A percentile compares a stretch with the other conserved stretches of the same genome.
Conservation (phyloP, 73 alveolate species). For the Paramecium sonneborni region DNA sequence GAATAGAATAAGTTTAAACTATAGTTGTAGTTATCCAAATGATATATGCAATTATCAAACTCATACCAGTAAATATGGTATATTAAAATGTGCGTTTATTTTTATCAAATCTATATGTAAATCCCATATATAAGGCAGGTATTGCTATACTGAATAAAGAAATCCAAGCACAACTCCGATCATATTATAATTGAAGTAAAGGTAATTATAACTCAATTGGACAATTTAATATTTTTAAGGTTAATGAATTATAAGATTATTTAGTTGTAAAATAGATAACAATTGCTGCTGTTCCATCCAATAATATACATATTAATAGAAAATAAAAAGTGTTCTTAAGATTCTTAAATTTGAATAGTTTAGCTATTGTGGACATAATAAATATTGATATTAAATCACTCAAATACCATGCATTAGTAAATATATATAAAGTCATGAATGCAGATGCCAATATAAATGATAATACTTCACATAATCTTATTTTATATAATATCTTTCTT, state of each 20-base stretch:
- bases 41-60: not conserved
- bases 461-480: not conserved
- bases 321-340: not conserved
- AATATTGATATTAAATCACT: slow-evolving; percentile 8
- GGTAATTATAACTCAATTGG: slow-evolving; percentile 35
- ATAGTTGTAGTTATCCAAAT: slow-evolving; percentile 15
- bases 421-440: not conserved
- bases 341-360: slow-evolving; percentile 12
- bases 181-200: slow-evolving; percentile 7
- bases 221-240: slow-evolving; percentile 2
- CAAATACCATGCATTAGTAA: not conserved
- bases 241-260: slow-evolving; percentile 4
- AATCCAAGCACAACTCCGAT: slow-evolving; percentile 46
- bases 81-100: not conserved
- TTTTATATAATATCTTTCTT: not conserved
- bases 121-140: slow-evolving; percentile 10
- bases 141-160: slow-evolving; percentile 36
- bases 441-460: not conserved
- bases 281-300: not conserved
- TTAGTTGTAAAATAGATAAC: not conserved
- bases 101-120: slow-evolving; percentile 34
- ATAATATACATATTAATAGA: not conserved
- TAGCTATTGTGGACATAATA: slow-evolving; percentile 16
- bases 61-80: not conserved
- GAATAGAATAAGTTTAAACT: not conserved